phyloP scores from a whole-genome alignment of 352 stramenopile species.

The Phytophthora sojae region DNA sequence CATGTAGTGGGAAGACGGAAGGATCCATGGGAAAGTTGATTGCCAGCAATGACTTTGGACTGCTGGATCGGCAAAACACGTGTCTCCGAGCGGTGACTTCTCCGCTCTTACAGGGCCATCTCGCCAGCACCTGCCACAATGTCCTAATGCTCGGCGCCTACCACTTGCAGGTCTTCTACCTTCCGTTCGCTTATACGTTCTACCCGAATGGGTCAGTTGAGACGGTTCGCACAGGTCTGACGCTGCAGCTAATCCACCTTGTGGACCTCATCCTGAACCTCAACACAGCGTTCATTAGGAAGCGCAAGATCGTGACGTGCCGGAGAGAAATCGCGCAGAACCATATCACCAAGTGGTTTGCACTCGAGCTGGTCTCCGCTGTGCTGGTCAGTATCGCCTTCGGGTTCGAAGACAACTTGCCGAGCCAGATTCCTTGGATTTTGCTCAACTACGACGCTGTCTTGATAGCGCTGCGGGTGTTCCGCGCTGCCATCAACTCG shows the following conservation, averaged over 20 bases:
- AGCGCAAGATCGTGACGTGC: neutral
- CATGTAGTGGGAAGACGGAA: no score
- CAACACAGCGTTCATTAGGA: constrained; percentile 13
- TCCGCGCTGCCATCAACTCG: neutral
- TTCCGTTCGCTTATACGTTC: constrained; percentile 4
- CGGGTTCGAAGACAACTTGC: neutral
- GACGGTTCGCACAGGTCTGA: neutral
- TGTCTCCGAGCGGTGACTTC: neutral
- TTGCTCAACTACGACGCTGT: neutral
- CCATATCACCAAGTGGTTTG: neutral
- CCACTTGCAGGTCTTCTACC: neutral
- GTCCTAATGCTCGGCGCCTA: neutral
- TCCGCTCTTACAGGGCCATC: constrained; percentile 4
- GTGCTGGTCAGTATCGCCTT: neutral
- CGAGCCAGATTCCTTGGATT: neutral
- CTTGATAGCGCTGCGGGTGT: constrained; percentile 25
- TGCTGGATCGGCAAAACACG: neutral
- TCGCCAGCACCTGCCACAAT: neutral
- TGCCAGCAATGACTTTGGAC: neutral
- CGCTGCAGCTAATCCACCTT: constrained; percentile 1
- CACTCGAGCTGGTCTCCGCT: constrained; percentile 15
- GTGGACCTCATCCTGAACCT: constrained; percentile 24
- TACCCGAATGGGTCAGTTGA: neutral
- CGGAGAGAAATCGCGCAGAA: constrained; percentile 18
- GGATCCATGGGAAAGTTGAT: neutral